Conservation (phyloP, 2,329 filamentous ascomycete species). For the Colletotrichum chlorophyti region DNA sequence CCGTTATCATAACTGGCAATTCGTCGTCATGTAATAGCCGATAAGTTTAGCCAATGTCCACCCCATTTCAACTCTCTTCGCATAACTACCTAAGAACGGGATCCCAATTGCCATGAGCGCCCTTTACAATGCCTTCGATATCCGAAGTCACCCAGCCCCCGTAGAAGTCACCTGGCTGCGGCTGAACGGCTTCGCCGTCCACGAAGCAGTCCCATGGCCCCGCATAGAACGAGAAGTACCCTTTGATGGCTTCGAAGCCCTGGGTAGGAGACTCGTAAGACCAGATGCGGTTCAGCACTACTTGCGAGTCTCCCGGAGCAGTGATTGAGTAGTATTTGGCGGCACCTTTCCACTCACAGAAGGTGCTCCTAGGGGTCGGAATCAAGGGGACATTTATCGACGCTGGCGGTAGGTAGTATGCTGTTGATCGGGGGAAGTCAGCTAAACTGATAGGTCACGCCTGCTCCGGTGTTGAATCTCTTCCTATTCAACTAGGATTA, state of each 20-base stretch:
- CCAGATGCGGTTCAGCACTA: conserved; percentile 61
- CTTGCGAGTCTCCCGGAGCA: conserved; percentile 43
- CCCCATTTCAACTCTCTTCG: neutral
- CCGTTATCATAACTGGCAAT: too few species aligned
- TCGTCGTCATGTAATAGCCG: too few species aligned
- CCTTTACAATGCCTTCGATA: conserved; percentile 59
- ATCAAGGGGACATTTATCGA: conserved; percentile 54
- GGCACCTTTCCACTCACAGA: conserved; percentile 67
- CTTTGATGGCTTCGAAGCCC: conserved; percentile 59
- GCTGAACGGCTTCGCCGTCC: conserved; percentile 64
- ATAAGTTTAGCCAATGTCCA: neutral
- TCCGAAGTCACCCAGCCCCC: conserved; percentile 70
- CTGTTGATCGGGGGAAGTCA: conserved; percentile 39
- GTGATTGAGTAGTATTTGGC: conserved; percentile 64
- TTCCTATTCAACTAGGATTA: too few species aligned
- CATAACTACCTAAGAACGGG: conserved; percentile 37
- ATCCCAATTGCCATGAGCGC: conserved; percentile 46
- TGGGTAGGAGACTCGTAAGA: conserved; percentile 62
- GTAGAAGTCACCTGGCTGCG: conserved; percentile 69
- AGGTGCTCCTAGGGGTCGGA: conserved; percentile 51
- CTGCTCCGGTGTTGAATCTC: too few species aligned
- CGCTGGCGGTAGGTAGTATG: conserved; percentile 65
- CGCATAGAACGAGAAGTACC: conserved; percentile 65
- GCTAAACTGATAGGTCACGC: too few species aligned
- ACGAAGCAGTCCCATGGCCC: conserved; percentile 69